A percentile compares a stretch with the other conserved stretches of the same genome.
Evolutionary conservation across 2,329 filamentous ascomycete species (phyloP).

Genomic region (Aspergillus flavus): DNA sequence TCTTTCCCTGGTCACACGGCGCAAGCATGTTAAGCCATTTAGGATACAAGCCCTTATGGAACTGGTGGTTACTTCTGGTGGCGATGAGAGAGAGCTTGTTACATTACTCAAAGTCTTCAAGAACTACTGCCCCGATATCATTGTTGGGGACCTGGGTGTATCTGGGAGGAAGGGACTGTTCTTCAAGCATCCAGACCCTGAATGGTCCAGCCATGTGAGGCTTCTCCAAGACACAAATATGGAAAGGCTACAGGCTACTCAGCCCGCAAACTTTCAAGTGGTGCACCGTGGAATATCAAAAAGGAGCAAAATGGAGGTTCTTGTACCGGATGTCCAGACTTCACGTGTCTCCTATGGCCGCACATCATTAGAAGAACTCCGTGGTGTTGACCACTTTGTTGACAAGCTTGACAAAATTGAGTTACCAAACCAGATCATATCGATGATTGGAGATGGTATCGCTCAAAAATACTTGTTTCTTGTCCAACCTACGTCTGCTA

Average conservation of each 20-base stretch:
- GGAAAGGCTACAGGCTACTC: conserved; percentile 44
- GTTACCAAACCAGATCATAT: conserved; percentile 78
- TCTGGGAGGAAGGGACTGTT: conserved; percentile 38
- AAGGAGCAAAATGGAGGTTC: conserved; percentile 52
- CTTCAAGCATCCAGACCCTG: conserved; percentile 68
- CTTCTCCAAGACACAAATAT: conserved; percentile 64
- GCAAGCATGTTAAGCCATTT: conserved; percentile 81
- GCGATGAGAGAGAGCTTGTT: conserved; percentile 73
- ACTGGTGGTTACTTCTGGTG: conserved; percentile 51
- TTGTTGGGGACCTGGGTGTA: conserved; percentile 68
- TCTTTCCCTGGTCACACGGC: conserved; percentile 74
- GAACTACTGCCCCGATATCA: conserved; percentile 87
- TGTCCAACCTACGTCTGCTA: conserved; percentile 60
- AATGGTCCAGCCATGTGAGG: conserved; percentile 71
- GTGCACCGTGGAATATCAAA: conserved; percentile 56
- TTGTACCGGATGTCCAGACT: conserved; percentile 72
- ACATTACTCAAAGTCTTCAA: conserved; percentile 82
- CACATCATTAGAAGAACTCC: conserved; percentile 72
- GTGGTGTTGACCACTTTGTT: conserved; percentile 69
- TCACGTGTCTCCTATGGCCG: conserved; percentile 67
- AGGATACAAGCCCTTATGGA: conserved; percentile 73
- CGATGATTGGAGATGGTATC: conserved; percentile 73
- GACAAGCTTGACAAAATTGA: conserved; percentile 76
- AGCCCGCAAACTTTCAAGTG: conserved; percentile 65
- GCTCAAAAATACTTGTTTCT: conserved; percentile 74